These are phyloP conservation scores for Arabidopsis lyrata DNA, from an alignment of 441 rosid species.

Conservation along the genomic window DNA sequence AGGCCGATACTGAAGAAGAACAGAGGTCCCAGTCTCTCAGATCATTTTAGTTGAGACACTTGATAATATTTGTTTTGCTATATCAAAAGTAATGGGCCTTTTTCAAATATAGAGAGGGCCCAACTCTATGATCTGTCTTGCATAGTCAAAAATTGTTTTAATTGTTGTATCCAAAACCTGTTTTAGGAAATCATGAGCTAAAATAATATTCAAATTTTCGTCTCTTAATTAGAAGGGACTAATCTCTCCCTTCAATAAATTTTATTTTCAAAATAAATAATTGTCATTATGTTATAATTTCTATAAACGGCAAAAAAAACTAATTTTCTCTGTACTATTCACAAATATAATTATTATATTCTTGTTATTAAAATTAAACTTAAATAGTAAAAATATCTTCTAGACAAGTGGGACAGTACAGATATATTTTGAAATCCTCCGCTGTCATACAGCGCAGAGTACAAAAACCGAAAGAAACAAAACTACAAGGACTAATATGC, in stretches of 20 bases:
- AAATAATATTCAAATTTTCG: background rate
- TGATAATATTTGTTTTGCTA: background rate
- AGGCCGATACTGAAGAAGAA: too few relatives aligned
- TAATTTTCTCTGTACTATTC: background rate
- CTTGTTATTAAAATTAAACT: background rate
- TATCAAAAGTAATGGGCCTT: background rate
- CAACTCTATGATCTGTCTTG: background rate
- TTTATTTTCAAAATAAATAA: slow-evolving; percentile 9
- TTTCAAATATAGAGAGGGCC: background rate
- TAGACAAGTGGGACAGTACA: slow-evolving; percentile 43
- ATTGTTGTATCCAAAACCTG: slow-evolving; percentile 7
- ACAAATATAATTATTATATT: background rate
- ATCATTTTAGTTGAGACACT: background rate
- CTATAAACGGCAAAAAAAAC: background rate
- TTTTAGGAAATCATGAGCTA: background rate
- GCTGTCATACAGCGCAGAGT: slow-evolving; percentile 51
- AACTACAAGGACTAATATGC: slow-evolving; percentile 11
- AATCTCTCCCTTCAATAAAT: background rate
- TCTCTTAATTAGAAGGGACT: background rate
- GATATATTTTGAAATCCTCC: slow-evolving; percentile 39
- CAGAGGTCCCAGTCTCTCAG: background rate
- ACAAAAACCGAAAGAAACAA: background rate
- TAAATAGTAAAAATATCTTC: slow-evolving; percentile 40
- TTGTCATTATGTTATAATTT: background rate
- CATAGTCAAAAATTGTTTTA: background rate